Conservation (phyloP, 2,329 filamentous ascomycete species). For the Clathrospora elynae region DNA sequence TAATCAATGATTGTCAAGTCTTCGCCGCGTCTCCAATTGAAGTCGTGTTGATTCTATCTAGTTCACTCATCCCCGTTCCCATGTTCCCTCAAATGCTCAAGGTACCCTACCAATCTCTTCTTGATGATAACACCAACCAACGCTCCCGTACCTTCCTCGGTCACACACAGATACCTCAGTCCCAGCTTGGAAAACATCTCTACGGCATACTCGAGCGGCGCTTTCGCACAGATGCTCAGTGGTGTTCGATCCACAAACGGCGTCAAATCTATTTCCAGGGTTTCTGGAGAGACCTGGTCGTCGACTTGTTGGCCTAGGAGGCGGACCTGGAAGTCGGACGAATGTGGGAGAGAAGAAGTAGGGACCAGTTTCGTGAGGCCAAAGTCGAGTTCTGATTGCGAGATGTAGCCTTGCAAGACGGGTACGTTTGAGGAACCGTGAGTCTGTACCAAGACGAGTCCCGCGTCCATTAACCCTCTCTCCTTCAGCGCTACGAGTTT, state of each 20-base stretch:
- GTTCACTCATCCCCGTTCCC: neutral
- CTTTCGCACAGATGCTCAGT: slow-evolving; percentile 56
- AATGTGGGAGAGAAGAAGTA: slow-evolving; percentile 14
- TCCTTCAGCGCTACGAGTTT: slow-evolving; percentile 56
- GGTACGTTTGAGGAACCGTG: slow-evolving; percentile 22
- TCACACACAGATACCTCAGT: slow-evolving; percentile 60
- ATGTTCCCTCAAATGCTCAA: slow-evolving; percentile 47
- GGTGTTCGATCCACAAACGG: slow-evolving; percentile 62
- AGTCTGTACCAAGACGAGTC: slow-evolving; percentile 59
- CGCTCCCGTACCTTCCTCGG: slow-evolving; percentile 57
- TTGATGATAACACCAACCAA: slow-evolving; percentile 63
- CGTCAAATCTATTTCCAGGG: slow-evolving; percentile 51
- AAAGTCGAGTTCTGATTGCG: slow-evolving; percentile 60
- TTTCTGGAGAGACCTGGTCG: slow-evolving; percentile 28
- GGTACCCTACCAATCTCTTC: slow-evolving; percentile 61
- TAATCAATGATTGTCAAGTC: slow-evolving; percentile 31
- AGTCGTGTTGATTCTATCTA: neutral
- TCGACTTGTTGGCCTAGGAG: slow-evolving; percentile 46
- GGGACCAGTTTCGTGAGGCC: slow-evolving; percentile 49
- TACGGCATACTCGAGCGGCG: slow-evolving; percentile 63
- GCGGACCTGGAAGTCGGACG: slow-evolving; percentile 42
- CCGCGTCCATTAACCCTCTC: slow-evolving; percentile 62
- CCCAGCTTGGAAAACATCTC: slow-evolving; percentile 66
- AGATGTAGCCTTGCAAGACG: slow-evolving; percentile 61
- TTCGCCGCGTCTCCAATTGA: too few species aligned